Base-by-base conservation (phyloP, 2,329 filamentous ascomycete genomes). In the Penicillium sp. region DNA sequence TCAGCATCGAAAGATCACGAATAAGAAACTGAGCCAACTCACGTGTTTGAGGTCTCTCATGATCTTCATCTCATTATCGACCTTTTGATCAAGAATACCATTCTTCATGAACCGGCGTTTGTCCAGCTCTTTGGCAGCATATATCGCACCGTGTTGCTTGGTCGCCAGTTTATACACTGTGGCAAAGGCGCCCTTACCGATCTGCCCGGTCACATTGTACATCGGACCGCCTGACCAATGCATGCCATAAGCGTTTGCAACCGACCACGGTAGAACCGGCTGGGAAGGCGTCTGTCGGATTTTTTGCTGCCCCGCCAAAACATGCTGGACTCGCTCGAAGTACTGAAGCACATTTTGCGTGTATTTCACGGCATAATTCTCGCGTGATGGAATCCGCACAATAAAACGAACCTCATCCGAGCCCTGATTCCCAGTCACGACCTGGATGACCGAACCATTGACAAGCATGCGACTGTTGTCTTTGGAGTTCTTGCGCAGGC, bases 31-130 rank as follows among this genome's bases (percentile, higher is more conserved):
- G 4, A 10, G 19, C 10, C 19, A 16, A 61, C 89, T 82, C 78
- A 92, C 90, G 78, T 99, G 95, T 53, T 88, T 81, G 51, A 98
- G 84, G 53, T 82, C 84, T 68, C 89, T 87, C 92, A 99, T 98
- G 67, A 99, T 98, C 63, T 87, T 90, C 88, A 99, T 93, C 77
- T 99, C 95, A 67, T 96, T 97, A 70, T 97, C 91, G 14, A 98
- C 89, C 73, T 96, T 96, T 64, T 92, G 88, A 68, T 96, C 92
- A 23, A 96, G 76, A 21, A 93, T 82, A 2, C 92, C 93, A 66
- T 96, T 95, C 77, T 96, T 96, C 80, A 96, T 91, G 70, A 97
- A 96, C 19, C 88, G 87, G 52, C 90, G 86, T 77, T 97, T 98
- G 74, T 97, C 92, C 4, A 99, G 85, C 74, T 98, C 92, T 73